Evolutionary conservation across 768 basidiomycete species (phyloP).

Genomic region (Mycena maculata): DNA sequence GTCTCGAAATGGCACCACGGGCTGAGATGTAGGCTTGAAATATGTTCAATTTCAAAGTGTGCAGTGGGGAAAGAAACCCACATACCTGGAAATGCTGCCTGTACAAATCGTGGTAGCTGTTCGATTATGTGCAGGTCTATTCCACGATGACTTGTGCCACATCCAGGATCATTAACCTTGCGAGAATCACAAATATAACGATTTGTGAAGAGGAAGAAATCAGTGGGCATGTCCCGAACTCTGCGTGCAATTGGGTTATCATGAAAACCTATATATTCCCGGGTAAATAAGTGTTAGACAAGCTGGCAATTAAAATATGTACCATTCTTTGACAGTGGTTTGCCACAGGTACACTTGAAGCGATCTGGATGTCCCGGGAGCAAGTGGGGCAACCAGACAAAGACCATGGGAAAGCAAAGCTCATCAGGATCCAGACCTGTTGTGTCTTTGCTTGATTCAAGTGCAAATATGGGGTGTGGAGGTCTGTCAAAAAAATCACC

Average conservation of each 20-base stretch:
- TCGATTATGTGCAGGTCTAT: neutral
- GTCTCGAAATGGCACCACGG: slow-evolving; percentile 6
- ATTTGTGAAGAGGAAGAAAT: neutral
- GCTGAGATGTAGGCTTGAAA: slow-evolving; percentile 8
- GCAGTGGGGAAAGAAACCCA: neutral
- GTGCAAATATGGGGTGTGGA: neutral
- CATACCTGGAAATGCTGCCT: slow-evolving; percentile 1
- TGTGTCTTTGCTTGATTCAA: neutral
- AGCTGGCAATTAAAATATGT: neutral
- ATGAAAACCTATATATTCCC: neutral
- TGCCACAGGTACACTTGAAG: slow-evolving; percentile 29
- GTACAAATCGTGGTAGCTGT: neutral
- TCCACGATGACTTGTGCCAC: neutral
- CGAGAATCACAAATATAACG: neutral
- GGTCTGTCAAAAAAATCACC: slow-evolving; percentile 3
- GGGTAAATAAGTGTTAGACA: neutral
- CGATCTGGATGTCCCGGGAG: slow-evolving; percentile 18
- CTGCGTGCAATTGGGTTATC: neutral
- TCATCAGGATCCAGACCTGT: neutral
- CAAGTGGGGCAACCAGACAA: slow-evolving; percentile 6
- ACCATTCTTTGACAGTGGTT: slow-evolving; percentile 19
- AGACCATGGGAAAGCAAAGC: neutral
- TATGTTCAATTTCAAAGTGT: no score
- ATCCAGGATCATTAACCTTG: neutral
- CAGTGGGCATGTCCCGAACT: neutral